Evolutionary conservation across 352 stramenopile genomes (phyloP).

Genomic region (Albugo candida): DNA sequence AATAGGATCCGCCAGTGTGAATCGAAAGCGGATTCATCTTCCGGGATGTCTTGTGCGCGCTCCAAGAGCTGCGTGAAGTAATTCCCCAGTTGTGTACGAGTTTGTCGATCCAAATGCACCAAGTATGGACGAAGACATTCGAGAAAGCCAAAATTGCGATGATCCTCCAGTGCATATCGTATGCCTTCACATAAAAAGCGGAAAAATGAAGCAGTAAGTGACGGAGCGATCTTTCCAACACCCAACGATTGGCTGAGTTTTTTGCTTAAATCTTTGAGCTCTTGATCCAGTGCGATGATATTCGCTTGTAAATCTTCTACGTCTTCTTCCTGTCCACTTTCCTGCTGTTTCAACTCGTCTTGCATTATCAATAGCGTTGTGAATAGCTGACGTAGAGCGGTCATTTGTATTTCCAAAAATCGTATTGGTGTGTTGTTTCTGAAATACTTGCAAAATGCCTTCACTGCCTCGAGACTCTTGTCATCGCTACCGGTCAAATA

Average conservation of each 20-base stretch:
- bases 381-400: slow-evolving; percentile 47
- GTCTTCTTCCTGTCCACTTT: slow-evolving; percentile 11
- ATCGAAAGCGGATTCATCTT: slow-evolving; percentile 20
- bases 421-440: slow-evolving; percentile 54
- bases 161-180: slow-evolving; percentile 37
- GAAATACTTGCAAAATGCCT: slow-evolving; percentile 60
- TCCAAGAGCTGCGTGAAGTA: slow-evolving; percentile 52
- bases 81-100: slow-evolving; percentile 32
- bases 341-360: slow-evolving; percentile 20
- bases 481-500: slow-evolving; percentile 36
- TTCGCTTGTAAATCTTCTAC: slow-evolving; percentile 39
- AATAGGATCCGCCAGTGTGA: slow-evolving; percentile 33
- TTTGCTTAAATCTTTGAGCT: slow-evolving; percentile 57
- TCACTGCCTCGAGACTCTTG: slow-evolving; percentile 41
- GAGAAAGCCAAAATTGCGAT: slow-evolving; percentile 45
- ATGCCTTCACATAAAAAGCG: slow-evolving; percentile 69
- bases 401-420: slow-evolving; percentile 81
- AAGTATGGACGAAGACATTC: slow-evolving; percentile 45
- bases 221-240: slow-evolving; percentile 42
- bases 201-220: slow-evolving; percentile 53
- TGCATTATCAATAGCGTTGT: slow-evolving; percentile 36
- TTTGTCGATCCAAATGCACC: slow-evolving; percentile 40
- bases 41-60: slow-evolving; percentile 20
- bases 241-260: slow-evolving; percentile 64
- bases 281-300: slow-evolving; percentile 21